phyloP scores from a whole-genome alignment of 495 filamentous ascomycete genomes.

The Peziza echinospora region DNA sequence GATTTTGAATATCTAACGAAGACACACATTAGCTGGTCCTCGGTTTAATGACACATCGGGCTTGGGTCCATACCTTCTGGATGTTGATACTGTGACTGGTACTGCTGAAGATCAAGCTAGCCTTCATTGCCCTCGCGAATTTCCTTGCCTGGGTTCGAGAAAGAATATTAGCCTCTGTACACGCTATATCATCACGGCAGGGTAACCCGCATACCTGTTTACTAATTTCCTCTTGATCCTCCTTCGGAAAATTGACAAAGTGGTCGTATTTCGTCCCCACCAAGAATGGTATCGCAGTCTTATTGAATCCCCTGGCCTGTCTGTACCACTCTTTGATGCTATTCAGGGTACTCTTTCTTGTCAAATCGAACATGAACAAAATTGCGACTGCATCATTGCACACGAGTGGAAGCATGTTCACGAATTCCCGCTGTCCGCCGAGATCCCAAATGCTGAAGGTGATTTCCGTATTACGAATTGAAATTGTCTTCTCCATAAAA shows the following conservation, averaged over 20 bases:
- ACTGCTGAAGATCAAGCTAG: conserved; percentile 89
- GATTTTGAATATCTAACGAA: conserved; percentile 86
- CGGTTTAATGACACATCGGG: too few relatives aligned
- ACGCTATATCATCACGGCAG: neutral
- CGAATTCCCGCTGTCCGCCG: conserved; percentile 92
- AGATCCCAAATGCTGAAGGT: conserved; percentile 99
- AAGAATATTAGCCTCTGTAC: conserved; percentile 1
- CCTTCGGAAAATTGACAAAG: conserved; percentile 91
- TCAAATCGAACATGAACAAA: conserved; percentile 97
- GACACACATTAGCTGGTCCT: neutral
- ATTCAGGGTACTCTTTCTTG: conserved; percentile 91
- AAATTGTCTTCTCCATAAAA: conserved; percentile 99
- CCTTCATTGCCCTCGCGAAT: conserved; percentile 96
- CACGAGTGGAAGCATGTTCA: conserved; percentile 96
- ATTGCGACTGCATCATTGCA: conserved; percentile 98
- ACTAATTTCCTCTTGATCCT: conserved; percentile 95
- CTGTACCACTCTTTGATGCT: conserved; percentile 99
- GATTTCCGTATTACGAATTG: conserved; percentile 98
- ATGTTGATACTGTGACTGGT: conserved; percentile 99
- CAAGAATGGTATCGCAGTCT: conserved; percentile 92
- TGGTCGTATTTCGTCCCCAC: conserved; percentile 98
- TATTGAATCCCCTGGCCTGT: conserved; percentile 94
- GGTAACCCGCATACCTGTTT: conserved; percentile 42
- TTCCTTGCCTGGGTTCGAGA: conserved; percentile 57
- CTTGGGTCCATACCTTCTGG: conserved; percentile 56